phyloP scores from a whole-genome alignment of 345 rosid species.

The Bruguiera sexangula region DNA sequence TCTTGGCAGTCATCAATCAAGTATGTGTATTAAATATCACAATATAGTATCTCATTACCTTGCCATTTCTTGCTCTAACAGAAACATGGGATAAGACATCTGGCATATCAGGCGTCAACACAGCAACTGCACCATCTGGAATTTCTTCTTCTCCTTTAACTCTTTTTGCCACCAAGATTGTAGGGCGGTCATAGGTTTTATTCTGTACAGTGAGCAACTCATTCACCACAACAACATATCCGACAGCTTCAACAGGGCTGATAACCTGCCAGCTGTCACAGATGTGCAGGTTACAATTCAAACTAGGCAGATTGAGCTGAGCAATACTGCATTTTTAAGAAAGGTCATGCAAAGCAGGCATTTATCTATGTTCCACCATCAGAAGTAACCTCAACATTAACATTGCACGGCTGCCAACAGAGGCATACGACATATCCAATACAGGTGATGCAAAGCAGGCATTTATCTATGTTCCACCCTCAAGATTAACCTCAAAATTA shows the following conservation, averaged over 20 bases:
- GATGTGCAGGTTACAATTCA: constrained; percentile 23
- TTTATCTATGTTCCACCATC: too few species aligned
- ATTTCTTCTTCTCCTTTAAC: constrained; percentile 99
- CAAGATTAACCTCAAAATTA: too few species aligned
- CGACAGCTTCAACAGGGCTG: constrained; percentile 86
- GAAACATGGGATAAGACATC: constrained; percentile 99
- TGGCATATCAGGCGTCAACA: constrained; percentile 97
- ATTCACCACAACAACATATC: constrained; percentile 77
- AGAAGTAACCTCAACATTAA: too few species aligned
- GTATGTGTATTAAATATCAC: constrained; percentile 14
- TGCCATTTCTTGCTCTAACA: constrained; percentile 97
- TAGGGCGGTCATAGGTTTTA: constrained; percentile 69
- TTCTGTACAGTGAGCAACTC: constrained; percentile 85
- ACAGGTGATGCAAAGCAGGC: too few species aligned
- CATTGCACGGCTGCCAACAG: too few species aligned
- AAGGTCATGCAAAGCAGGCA: too few species aligned
- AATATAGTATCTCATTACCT: constrained; percentile 45
- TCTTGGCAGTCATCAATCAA: constrained; percentile 18
- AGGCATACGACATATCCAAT: too few species aligned
- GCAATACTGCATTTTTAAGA: too few species aligned
- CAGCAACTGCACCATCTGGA: constrained; percentile 95
- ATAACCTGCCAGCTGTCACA: constrained; percentile 97
- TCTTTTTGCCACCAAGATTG: constrained; percentile 81
- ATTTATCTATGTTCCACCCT: too few species aligned
- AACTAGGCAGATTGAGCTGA: constrained; percentile 4